Evolutionary conservation across 371 early-diverging fungal genomes (phyloP).

Genomic region (Lichtheimia ramosa): DNA sequence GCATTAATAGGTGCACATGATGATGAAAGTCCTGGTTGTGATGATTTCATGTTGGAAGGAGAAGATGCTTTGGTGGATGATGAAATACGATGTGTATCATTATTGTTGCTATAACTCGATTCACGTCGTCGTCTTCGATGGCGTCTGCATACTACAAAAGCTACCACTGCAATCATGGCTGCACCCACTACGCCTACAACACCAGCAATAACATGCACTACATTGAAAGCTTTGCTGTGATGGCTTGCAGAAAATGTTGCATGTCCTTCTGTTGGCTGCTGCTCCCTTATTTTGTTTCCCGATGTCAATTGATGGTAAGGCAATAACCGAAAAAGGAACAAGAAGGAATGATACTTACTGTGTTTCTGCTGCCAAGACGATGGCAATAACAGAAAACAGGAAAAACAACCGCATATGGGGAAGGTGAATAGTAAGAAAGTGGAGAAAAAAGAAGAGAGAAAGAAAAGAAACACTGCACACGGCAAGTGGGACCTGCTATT

Average conservation of each 20-base stretch:
- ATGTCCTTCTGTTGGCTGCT: not conserved
- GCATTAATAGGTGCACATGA: not conserved
- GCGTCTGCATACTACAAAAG: conserved; percentile 19
- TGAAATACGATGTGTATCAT: conserved; percentile 1
- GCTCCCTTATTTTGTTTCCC: too few species aligned
- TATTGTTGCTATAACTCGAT: not conserved
- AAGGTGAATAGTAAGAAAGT: too few species aligned
- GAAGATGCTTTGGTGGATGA: conserved; percentile 2
- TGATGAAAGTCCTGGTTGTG: not conserved
- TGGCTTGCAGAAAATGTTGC: not conserved
- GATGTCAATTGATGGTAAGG: too few species aligned
- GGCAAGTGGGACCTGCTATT: not conserved
- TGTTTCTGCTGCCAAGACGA: too few species aligned
- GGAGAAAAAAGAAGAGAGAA: conserved; percentile 2
- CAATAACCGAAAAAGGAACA: too few species aligned
- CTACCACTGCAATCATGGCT: conserved; percentile 8
- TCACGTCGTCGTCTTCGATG: conserved; percentile 10
- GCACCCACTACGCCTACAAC: conserved; percentile 16
- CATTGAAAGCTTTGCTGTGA: conserved; percentile 15
- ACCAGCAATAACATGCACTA: conserved; percentile 25
- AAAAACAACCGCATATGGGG: conserved; percentile 8
- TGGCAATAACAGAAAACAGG: not conserved
- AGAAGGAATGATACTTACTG: too few species aligned
- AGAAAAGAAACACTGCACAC: not conserved
- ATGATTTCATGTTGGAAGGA: not conserved